phyloP scores from a whole-genome alignment of 805 yeast genomes.

The Teunomyces barrocoloradensis region DNA sequence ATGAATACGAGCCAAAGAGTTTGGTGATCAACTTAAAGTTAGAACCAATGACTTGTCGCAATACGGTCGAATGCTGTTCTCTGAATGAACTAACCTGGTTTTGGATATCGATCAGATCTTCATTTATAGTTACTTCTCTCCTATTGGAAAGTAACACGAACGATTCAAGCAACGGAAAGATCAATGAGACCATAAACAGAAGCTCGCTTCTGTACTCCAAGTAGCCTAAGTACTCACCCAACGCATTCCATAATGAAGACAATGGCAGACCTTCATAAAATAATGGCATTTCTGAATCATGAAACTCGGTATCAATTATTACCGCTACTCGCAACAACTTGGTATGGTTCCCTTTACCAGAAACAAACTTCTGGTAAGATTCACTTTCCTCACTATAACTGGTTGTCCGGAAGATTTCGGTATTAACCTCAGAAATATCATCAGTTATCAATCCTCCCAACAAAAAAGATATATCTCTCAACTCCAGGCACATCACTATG shows the following conservation, averaged over 20 bases:
- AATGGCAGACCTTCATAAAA: conserved; percentile 66
- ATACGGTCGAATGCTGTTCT: conserved; percentile 78
- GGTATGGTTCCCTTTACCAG: conserved; percentile 82
- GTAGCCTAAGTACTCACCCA: conserved; percentile 66
- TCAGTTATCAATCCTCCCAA: too few species aligned
- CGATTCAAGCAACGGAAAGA: conserved; percentile 85
- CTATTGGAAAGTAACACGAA: conserved; percentile 94
- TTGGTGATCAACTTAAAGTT: conserved; percentile 95
- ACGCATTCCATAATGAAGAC: conserved; percentile 80
- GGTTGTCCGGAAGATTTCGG: conserved; percentile 39
- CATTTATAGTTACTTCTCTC: conserved; percentile 58
- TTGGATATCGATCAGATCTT: conserved; percentile 50
- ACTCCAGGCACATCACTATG: too few species aligned
- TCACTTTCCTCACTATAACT: conserved; percentile 47
- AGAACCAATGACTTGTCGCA: conserved; percentile 86
- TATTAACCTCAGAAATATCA: too few species aligned
- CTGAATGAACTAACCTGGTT: conserved; percentile 75
- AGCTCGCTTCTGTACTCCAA: conserved; percentile 58
- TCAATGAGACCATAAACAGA: conserved; percentile 62
- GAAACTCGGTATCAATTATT: conserved; percentile 80
- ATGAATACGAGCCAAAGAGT: conserved; percentile 86
- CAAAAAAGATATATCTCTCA: too few species aligned
- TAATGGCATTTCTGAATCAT: conserved; percentile 50
- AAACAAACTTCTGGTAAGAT: conserved; percentile 64
- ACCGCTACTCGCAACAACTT: conserved; percentile 79